Conservation (phyloP, 352 stramenopile genomes). For the Pythium coloratum region DNA sequence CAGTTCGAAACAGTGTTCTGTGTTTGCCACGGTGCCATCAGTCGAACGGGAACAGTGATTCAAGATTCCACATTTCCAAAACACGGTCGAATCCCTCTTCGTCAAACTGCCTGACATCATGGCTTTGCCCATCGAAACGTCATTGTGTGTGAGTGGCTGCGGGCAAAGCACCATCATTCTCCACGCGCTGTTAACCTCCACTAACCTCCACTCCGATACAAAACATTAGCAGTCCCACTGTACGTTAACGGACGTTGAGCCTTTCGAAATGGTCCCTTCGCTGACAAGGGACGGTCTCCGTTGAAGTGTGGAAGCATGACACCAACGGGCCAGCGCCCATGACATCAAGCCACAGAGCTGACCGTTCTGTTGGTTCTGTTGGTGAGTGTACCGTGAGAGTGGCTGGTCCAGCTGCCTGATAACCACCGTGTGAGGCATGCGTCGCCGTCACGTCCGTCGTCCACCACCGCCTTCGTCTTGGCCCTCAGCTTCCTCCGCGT, state of each 20-base stretch:
- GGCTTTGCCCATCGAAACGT: slow-evolving; percentile 8
- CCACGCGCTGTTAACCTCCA: slow-evolving; percentile 2
- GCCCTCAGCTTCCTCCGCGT: too few species aligned
- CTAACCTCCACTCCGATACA: slow-evolving; percentile 13
- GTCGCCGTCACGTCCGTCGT: neutral
- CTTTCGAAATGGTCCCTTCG: neutral
- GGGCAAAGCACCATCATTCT: neutral
- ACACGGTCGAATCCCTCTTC: neutral
- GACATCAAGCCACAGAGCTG: slow-evolving; percentile 18
- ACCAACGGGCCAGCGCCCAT: slow-evolving; percentile 16
- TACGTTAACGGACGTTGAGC: slow-evolving; percentile 10
- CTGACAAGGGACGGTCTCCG: neutral
- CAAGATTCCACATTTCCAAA: slow-evolving; percentile 2
- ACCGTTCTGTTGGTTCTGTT: neutral
- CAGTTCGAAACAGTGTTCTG: slow-evolving; percentile 4
- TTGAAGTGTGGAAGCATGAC: slow-evolving; percentile 21
- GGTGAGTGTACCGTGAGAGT: neutral
- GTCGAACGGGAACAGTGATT: neutral
- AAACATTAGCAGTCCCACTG: neutral
- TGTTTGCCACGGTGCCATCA: neutral
- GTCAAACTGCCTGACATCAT: slow-evolving; percentile 21
- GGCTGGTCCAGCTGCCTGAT: neutral
- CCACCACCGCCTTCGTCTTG: neutral
- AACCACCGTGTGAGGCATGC: neutral
- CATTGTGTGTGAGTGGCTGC: slow-evolving; percentile 1